phyloP scores from a whole-genome alignment of 75 land plant species.

The Adiantum capillusveneris region DNA sequence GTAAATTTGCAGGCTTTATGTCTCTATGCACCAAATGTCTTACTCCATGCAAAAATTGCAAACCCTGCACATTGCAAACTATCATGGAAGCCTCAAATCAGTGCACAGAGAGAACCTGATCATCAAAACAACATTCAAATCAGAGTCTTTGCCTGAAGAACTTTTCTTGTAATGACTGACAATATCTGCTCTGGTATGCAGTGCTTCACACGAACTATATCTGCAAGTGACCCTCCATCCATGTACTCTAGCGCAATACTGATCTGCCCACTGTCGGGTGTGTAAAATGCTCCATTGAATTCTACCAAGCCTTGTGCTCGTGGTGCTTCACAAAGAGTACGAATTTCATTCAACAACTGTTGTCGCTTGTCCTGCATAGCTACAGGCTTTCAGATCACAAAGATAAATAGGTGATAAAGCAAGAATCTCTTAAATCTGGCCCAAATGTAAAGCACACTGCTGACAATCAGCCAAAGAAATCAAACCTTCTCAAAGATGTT shows the following conservation, averaged over 20 bases:
- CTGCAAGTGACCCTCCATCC: slow-evolving; percentile 96
- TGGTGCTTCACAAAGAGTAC: slow-evolving; percentile 93
- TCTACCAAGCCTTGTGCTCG: slow-evolving; percentile 75
- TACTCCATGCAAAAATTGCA: slow-evolving; percentile 76
- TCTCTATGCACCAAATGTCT: slow-evolving; percentile 93
- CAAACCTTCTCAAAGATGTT: slow-evolving; percentile 93
- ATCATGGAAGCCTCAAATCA: too few relatives aligned
- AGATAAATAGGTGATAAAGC: too few relatives aligned
- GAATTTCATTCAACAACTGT: slow-evolving; percentile 87
- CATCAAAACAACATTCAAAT: too few relatives aligned
- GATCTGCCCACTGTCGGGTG: slow-evolving; percentile 94
- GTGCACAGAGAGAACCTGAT: too few relatives aligned
- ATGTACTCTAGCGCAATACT: slow-evolving; percentile 95
- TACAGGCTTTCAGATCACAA: too few relatives aligned
- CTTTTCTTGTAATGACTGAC: slow-evolving; percentile 67
- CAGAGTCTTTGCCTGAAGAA: slow-evolving; percentile 48
- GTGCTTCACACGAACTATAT: slow-evolving; percentile 50
- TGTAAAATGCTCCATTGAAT: slow-evolving; percentile 95
- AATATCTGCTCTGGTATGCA: slow-evolving; percentile 82
- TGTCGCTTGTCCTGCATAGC: slow-evolving; percentile 78
- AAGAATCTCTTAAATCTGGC: too few relatives aligned
- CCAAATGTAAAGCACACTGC: too few relatives aligned
- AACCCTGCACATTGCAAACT: slow-evolving; percentile 39
- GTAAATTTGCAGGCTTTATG: slow-evolving; percentile 96
- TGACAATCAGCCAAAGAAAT: too few relatives aligned